Conservation (phyloP, 169 alveolate species). For the Pseudocohnilembus persalinus region DNA sequence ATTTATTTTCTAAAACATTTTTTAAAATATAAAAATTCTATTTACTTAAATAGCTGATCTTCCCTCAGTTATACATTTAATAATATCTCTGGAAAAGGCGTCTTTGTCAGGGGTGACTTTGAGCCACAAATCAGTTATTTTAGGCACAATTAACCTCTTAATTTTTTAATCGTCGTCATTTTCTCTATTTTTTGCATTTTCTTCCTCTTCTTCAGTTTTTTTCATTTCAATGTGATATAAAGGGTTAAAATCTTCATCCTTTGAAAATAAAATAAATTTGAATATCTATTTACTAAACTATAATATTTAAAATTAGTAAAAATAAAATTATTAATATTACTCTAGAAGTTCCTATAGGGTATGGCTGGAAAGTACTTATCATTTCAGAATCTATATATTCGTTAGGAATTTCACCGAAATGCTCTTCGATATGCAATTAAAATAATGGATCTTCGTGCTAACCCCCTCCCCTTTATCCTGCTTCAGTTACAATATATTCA, state of each 20-base stretch:
- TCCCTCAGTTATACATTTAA: conserved; percentile 59
- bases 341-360: conserved; percentile 41
- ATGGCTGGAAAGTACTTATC: conserved; percentile 34
- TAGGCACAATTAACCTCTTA: conserved; percentile 23
- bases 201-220: conserved; percentile 38
- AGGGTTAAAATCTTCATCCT: background rate
- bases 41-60: conserved; percentile 45
- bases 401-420: conserved; percentile 20
- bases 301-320: no score
- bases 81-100: conserved; percentile 33
- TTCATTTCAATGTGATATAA: background rate
- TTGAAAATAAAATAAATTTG: no score
- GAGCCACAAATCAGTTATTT: conserved; percentile 51
- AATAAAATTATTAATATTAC: background rate
- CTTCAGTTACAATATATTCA: background rate
- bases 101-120: conserved; percentile 54
- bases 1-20: no score
- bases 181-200: conserved; percentile 29
- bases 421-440: conserved; percentile 11
- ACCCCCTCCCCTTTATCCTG: background rate
- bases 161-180: conserved; percentile 31
- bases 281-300: background rate
- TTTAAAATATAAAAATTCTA: no score
- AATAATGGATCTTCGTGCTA: background rate
- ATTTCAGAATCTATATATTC: conserved; percentile 14